Conservation (phyloP, 2,329 filamentous ascomycete species). For the Aspergillus latus region DNA sequence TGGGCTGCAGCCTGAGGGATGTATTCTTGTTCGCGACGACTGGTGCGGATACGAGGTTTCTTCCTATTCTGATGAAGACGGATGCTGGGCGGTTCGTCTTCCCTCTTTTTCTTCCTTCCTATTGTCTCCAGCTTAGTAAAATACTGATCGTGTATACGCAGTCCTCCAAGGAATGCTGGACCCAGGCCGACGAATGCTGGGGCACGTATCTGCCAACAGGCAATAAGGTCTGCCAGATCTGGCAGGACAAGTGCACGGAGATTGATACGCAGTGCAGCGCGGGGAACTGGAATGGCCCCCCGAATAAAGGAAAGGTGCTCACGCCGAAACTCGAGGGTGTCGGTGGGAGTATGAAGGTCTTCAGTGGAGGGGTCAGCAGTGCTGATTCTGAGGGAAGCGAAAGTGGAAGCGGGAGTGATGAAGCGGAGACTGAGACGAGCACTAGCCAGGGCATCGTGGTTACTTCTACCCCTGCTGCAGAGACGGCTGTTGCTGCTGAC, state of each 20-base stretch:
- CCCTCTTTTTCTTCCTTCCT: neutral
- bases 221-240: constrained; percentile 58
- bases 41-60: constrained; percentile 67
- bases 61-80: constrained; percentile 54
- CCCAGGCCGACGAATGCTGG: constrained; percentile 62
- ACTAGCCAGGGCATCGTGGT: no score
- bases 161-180: constrained; percentile 57
- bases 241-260: constrained; percentile 61
- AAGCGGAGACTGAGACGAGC: no score
- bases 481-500: neutral
- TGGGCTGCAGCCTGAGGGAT: constrained; percentile 56
- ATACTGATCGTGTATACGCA: constrained; percentile 16
- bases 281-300: constrained; percentile 45
- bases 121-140: neutral
- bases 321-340: constrained; percentile 25
- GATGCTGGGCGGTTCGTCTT: constrained; percentile 58
- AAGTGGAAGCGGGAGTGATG: neutral
- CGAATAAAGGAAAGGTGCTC: constrained; percentile 43
- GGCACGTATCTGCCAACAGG: constrained; percentile 60
- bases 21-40: constrained; percentile 67
- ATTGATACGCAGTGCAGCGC: constrained; percentile 45
- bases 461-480: no score
- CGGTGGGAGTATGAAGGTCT: neutral
- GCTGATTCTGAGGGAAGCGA: neutral
- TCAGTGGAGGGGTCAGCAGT: neutral